Percentiles rank a stretch among this genome's conserved stretches.
These are phyloP conservation scores for Nitzschia sp. DNA, from an alignment of 108 stramenopile species.

Conservation along the genomic window DNA sequence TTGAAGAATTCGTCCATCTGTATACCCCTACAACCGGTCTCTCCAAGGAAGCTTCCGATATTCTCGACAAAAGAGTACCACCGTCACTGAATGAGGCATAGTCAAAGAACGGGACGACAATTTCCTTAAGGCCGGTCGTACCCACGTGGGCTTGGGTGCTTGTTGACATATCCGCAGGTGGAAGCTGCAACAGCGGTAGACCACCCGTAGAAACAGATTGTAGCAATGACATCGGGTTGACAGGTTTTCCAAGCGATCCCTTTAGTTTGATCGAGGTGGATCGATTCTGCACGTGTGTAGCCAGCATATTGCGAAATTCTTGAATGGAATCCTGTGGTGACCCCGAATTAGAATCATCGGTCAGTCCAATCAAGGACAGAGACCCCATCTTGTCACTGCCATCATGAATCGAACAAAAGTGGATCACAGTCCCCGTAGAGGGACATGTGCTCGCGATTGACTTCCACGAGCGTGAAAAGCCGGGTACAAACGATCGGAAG, in stretches of 20 bases:
- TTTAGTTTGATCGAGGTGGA: slow-evolving; percentile 19
- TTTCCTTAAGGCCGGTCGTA: slow-evolving; percentile 27
- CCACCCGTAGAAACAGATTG: slow-evolving; percentile 17
- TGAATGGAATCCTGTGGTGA: slow-evolving; percentile 14
- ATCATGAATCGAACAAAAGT: slow-evolving; percentile 51
- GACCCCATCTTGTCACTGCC: slow-evolving; percentile 7
- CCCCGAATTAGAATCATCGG: neutral
- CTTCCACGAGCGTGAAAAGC: slow-evolving; percentile 48
- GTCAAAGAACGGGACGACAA: slow-evolving; percentile 41
- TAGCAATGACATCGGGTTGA: slow-evolving; percentile 17
- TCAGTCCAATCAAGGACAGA: slow-evolving; percentile 31
- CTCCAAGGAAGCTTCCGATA: slow-evolving; percentile 9
- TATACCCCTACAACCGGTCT: slow-evolving; percentile 36
- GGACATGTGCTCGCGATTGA: slow-evolving; percentile 48
- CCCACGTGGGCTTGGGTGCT: neutral
- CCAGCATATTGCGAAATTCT: slow-evolving; percentile 14
- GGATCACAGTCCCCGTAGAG: slow-evolving; percentile 54
- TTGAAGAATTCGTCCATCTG: slow-evolving; percentile 15
- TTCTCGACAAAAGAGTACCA: slow-evolving; percentile 18
- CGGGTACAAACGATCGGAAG: slow-evolving; percentile 29
- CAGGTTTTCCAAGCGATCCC: slow-evolving; percentile 2
- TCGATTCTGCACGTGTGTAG: slow-evolving; percentile 8
- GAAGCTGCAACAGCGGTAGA: slow-evolving; percentile 18
- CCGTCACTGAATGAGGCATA: slow-evolving; percentile 38
- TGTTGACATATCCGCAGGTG: neutral